Evolutionary conservation across 2,329 filamentous ascomycete species (phyloP), one percentile per base, ranked within the genome.

Genomic region (Scedosporium dehoogii): DNA sequence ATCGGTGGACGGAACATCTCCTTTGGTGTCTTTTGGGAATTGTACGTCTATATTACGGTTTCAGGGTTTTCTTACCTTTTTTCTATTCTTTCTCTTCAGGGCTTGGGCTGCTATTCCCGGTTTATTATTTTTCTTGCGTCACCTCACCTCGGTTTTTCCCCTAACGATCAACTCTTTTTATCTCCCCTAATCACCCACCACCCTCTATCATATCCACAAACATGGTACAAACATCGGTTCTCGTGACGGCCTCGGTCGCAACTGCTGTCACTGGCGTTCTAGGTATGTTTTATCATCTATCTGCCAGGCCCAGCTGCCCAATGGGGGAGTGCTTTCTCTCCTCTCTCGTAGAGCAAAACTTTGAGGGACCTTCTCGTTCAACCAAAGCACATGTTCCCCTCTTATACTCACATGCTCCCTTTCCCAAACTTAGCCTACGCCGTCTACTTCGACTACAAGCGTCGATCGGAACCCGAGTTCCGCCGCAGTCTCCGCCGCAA

Each of bases 401-500:
- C 18, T 21, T 48, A 12, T 25, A 33, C 14, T 61, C 42, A 44
- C 58, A 16, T 21, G 25, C 46, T 60, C 62, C 64, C 44, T 64
- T 63, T 38, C 18, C 27, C 61, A 62, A 29, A 23, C 42, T 46
- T 69, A 87, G 85, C 82, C 68, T 89, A 89, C 70, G 85, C 81
- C 66, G 73, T 84, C 68, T 89, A 87, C 76, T 89, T 89, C 74
- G 86, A 89, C 74, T 82, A 86, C 71, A 81, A 83, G 72, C 82
- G 86, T 68, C 84, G 86, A 67, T 81, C 78, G 71, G 79, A 86
- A 69, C 76, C 85, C 70, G 82, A 86, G 68, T 89, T 89, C 78
- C 81, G 86, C 69, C 84, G 85, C 72, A 77, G 82, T 70, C 76
- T 89, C 70, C 89, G 90, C 75, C 85, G 87, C 71, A 89, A 91